phyloP scores from a whole-genome alignment of 306 rosid species.

The Cucurbita maxima region DNA sequence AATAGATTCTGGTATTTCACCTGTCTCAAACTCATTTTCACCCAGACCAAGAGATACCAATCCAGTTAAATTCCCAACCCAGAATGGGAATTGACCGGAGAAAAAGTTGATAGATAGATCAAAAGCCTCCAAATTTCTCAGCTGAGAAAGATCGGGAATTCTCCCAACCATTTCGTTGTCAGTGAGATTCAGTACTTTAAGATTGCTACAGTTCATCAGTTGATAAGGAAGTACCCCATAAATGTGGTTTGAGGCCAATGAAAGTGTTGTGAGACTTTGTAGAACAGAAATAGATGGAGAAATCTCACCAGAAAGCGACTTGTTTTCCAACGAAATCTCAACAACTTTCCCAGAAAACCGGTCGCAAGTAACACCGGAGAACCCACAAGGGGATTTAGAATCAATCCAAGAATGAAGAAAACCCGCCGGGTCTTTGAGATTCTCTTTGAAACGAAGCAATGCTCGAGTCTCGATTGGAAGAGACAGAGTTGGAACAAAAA shows the following conservation, averaged over 20 bases:
- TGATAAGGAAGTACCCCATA: slow-evolving; percentile 52
- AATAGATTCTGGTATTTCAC: slow-evolving; percentile 43
- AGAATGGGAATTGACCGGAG: slow-evolving; percentile 41
- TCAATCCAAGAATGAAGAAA: slow-evolving; percentile 51
- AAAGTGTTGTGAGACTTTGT: slow-evolving; percentile 32
- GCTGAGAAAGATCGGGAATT: slow-evolving; percentile 60
- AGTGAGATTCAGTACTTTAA: slow-evolving; percentile 52
- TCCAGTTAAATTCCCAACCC: slow-evolving; percentile 58
- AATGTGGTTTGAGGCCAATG: slow-evolving; percentile 42
- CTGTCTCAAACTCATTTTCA: slow-evolving; percentile 28
- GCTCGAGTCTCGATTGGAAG: slow-evolving; percentile 30
- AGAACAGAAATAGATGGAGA: slow-evolving; percentile 42
- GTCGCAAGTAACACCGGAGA: slow-evolving; percentile 53
- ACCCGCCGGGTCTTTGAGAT: slow-evolving; percentile 51
- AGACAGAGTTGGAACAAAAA: slow-evolving; percentile 30
- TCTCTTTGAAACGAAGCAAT: slow-evolving; percentile 51
- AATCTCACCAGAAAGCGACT: slow-evolving; percentile 57
- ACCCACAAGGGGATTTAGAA: slow-evolving; percentile 41
- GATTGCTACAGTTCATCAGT: slow-evolving; percentile 28
- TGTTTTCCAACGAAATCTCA: slow-evolving; percentile 42
- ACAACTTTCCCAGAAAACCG: slow-evolving; percentile 29
- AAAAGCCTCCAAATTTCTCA: slow-evolving; percentile 41
- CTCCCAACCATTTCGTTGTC: slow-evolving; percentile 36
- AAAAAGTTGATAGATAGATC: slow-evolving; percentile 60
- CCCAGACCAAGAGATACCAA: slow-evolving; percentile 48